Conservation (phyloP, 345 rosid species). For the Syzygium jambos region DNA sequence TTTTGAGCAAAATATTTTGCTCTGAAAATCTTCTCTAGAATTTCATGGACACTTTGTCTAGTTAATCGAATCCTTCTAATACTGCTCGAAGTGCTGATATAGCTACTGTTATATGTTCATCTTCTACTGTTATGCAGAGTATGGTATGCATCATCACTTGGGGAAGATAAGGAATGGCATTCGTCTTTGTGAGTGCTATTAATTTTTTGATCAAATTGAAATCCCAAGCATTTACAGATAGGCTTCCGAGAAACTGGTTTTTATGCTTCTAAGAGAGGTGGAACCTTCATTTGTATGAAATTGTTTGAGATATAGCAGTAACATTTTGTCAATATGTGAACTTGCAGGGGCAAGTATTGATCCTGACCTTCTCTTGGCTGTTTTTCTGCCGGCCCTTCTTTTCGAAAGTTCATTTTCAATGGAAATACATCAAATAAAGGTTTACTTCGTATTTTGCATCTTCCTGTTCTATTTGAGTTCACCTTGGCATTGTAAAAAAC, state of each 20-base stretch:
- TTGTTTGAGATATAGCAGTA: not conserved
- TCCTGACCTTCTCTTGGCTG: conserved; percentile 83
- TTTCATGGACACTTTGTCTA: not conserved
- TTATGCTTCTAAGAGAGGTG: not conserved
- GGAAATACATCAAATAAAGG: conserved; percentile 98
- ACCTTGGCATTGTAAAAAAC: not conserved
- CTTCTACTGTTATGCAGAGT: conserved; percentile 40
- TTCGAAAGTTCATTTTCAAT: conserved; percentile 92
- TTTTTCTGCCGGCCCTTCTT: conserved; percentile 95
- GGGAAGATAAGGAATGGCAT: conserved; percentile 86
- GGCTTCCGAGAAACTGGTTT: not conserved
- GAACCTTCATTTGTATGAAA: not conserved
- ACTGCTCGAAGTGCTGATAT: not conserved
- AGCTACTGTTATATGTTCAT: not conserved
- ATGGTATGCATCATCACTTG: conserved; percentile 58
- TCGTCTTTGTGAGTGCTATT: conserved; percentile 67
- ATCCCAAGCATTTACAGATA: not conserved
- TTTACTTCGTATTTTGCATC: conserved; percentile 8
- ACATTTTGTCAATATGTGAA: not conserved
- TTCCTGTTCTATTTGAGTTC: not conserved
- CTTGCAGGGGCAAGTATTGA: conserved; percentile 74
- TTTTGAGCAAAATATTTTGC: not conserved
- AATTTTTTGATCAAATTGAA: not conserved
- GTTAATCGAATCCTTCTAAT: not conserved
- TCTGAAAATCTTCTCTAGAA: not conserved